Conservation (phyloP, 1,284 basidiomycete genomes). For the Boletus mariae region DNA sequence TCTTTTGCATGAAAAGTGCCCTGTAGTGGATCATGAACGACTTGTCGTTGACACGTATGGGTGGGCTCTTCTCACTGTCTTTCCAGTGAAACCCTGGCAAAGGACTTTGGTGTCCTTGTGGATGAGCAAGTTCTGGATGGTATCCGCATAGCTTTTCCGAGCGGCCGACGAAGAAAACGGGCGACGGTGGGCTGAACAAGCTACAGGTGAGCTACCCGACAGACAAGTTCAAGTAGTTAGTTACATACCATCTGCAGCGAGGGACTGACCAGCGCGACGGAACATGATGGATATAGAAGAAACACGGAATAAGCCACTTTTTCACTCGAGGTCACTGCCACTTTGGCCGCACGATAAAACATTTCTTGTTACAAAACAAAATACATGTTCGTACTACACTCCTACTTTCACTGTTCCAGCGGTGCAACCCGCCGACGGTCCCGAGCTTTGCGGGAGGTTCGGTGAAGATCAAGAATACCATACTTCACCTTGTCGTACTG, state of each 20-base stretch:
- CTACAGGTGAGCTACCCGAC: not conserved
- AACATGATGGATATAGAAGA: conserved; percentile 40
- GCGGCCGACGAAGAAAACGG: conserved; percentile 75
- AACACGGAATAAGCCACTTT: conserved; percentile 5
- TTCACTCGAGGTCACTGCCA: not conserved
- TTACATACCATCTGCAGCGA: conserved; percentile 49
- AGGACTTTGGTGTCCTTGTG: conserved; percentile 94
- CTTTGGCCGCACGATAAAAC: no score
- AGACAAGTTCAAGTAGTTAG: not conserved
- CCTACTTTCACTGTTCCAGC: conserved; percentile 34
- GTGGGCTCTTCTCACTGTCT: conserved; percentile 67
- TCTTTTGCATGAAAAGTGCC: conserved; percentile 97
- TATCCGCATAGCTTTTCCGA: conserved; percentile 80
- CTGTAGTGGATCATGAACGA: conserved; percentile 41
- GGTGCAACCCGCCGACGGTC: conserved; percentile 57
- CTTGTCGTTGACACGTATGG: not conserved
- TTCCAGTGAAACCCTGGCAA: conserved; percentile 94
- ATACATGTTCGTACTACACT: not conserved
- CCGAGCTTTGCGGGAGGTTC: conserved; percentile 64
- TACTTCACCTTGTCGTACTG: conserved; percentile 80
- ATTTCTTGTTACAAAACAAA: not conserved
- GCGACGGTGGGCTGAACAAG: conserved; percentile 57
- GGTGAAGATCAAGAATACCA: conserved; percentile 60
- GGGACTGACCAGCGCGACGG: conserved; percentile 54
- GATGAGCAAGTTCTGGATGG: conserved; percentile 88